Base-by-base conservation (phyloP, 805 yeast genomes). In the Barnettozyma pratensis region DNA sequence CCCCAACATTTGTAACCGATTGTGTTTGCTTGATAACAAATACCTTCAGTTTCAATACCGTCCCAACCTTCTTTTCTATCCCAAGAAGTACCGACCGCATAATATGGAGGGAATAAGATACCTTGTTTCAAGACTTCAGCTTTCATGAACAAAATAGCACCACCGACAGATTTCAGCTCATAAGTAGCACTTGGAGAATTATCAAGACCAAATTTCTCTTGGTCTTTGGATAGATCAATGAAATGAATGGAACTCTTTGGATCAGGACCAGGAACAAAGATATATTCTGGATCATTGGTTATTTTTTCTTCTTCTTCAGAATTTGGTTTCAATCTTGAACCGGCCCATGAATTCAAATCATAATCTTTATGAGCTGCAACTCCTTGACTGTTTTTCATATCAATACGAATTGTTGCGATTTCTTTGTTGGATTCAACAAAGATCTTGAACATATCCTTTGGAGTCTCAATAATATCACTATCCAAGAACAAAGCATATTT, bases 21-120 rank as follows among this genome's bases (percentile, higher is more conserved):
- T 0, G 64, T 49, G 48, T 65, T 69, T 1, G 80, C 80, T 32
- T 67, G 58, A 51, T 75, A 77, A 50, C 81, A 77, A 10, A 77
- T 41, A 1, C 81, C 81, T 59, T 77, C 81, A 4, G 79, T 75
- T 54, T 76, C 81, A 31, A 76, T 70, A 5, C 80, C 81, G 58
- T 76, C 80, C 54, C 69, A 76, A 5, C 81, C 81, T 55, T 75
- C 80, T 7, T 60, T 51, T 49, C 76, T 58, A 3, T 65, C 67
- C 80, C 80, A 76, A 6, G 44, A 53, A 3, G 74, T 64, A 3
- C 81, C 81, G 14, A 76, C 64, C 3, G 68, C 58, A 47, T 73
- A 73, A 42, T 65, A 68, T 0, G 80, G 70, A 2, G 80, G 77
- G 55, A 75, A 76, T 6, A 65, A 58, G 2, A 69, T 66, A 36